Evolutionary conservation across 331 rosid genomes (phyloP).

Genomic region (Erythrophleum ivorense): DNA sequence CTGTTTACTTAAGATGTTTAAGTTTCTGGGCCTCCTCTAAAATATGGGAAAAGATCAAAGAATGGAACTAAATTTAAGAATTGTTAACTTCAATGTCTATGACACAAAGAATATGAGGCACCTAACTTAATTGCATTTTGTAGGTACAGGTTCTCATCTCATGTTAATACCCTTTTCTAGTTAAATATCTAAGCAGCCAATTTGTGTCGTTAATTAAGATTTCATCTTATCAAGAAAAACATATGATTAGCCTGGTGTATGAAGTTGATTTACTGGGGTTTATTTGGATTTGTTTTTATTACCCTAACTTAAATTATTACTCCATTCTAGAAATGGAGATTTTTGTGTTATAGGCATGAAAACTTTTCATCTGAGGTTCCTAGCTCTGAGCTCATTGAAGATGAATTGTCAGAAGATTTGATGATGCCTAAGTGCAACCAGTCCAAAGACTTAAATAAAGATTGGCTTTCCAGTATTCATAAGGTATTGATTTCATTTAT

Average conservation of each 20-base stretch:
- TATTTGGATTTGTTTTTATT: neutral
- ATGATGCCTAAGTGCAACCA: conserved; percentile 31
- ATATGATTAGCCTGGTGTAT: conserved; percentile 16
- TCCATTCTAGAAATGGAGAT: conserved; percentile 50
- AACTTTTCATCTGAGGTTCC: conserved; percentile 39
- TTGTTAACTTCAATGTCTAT: neutral
- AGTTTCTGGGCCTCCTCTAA: neutral
- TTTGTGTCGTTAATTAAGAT: neutral
- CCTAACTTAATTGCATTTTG: neutral
- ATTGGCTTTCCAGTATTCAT: conserved; percentile 47
- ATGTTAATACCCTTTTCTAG: neutral
- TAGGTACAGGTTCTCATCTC: neutral
- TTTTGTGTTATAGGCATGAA: conserved; percentile 49
- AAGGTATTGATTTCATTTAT: conserved; percentile 43
- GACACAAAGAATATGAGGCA: neutral
- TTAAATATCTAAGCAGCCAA: neutral
- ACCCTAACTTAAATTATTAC: conserved; percentile 25
- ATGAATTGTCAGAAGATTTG: conserved; percentile 46
- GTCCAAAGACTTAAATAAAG: conserved; percentile 37
- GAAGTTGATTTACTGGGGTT: conserved; percentile 24
- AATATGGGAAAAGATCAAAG: neutral
- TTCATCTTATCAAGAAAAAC: neutral
- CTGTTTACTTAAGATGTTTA: neutral
- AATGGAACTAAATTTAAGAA: neutral
- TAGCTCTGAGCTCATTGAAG: conserved; percentile 41